Conservation (phyloP, 192 early-diverging fungal species). For the Coemansia sp. region DNA sequence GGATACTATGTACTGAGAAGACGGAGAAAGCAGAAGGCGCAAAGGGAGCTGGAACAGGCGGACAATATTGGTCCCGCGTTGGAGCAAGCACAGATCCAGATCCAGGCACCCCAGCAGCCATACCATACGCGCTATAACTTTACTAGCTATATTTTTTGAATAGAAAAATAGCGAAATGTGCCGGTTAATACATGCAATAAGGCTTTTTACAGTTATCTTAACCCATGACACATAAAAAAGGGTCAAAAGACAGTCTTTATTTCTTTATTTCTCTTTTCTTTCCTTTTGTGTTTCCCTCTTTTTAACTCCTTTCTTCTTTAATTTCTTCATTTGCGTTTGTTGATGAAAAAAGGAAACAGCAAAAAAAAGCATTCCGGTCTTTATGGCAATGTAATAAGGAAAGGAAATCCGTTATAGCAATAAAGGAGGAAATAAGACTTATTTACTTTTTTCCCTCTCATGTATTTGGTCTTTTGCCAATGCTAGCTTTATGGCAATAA, state of each 20-base stretch:
- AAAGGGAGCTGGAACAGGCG: background rate
- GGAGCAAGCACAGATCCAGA: too few species aligned
- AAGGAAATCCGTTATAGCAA: too few species aligned
- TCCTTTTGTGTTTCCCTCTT: background rate
- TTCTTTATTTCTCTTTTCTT: background rate
- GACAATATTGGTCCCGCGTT: background rate
- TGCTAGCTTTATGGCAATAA: too few species aligned
- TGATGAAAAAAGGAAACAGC: background rate
- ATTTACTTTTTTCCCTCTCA: too few species aligned
- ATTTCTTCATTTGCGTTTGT: background rate
- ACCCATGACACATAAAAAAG: too few species aligned
- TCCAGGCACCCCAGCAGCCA: background rate
- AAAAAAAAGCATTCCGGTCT: background rate
- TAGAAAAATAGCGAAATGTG: too few species aligned
- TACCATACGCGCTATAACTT: slow-evolving; percentile 1
- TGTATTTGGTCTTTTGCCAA: too few species aligned
- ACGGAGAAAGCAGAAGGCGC: background rate
- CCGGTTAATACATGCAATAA: too few species aligned
- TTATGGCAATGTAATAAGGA: too few species aligned
- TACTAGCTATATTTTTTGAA: background rate
- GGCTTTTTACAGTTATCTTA: too few species aligned
- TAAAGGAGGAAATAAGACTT: too few species aligned
- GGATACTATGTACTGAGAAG: slow-evolving; percentile 14
- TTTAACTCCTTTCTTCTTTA: background rate
- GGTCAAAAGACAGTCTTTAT: background rate